Evolutionary conservation across 1,139 yeast species (phyloP), one percentile per base, ranked within the genome.

Genomic region (Diutina pseudorugosa): DNA sequence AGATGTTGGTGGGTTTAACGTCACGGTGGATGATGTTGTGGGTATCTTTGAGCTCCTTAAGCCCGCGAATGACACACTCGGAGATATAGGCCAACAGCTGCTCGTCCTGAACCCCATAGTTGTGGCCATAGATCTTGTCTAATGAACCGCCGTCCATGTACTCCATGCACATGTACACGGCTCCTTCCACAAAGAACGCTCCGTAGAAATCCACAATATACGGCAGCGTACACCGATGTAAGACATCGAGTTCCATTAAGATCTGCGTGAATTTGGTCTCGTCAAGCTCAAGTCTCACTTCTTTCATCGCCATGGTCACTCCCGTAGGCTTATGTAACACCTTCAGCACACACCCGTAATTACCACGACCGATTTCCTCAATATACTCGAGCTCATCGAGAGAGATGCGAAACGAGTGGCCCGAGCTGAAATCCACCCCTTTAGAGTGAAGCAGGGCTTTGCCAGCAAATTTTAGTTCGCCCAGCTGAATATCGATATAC

Each of bases 131-230:
- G 23, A 93, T 76, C 62, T 85, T 88, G 66, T 93, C 97, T 55
- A 94, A 71, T 0, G 96, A 89, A 0, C 97, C 97, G 52, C 97
- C 98, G 67, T 91, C 96, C 99, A 93, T 93, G 67, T 83, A 88
- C 69, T 93, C 99, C 79, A 93, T 93, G 69, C 98, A 93, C 87
- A 94, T 90, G 70, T 91, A 93, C 47, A 93, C 98, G 0, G 97
- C 96, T 50, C 98, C 97, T 68, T 93, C 98, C 45, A 88, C 91
- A 63, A 93, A 93, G 62, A 93, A 93, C 0, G 98, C 98, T 43
- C 98, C 98, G 64, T 87, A 93, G 61, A 93, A 93, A 62, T 91
- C 97, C 52, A 93, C 96, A 64, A 93, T 90, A 65, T 80, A 89
- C 2, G 95, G 95, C 8, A 95, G 84, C 57, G 79, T 80, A 70